Evolutionary conservation across 371 early-diverging fungal species (phyloP), one percentile per base, ranked within the genome.

Genomic region (Actinomortierella wolfii): DNA sequence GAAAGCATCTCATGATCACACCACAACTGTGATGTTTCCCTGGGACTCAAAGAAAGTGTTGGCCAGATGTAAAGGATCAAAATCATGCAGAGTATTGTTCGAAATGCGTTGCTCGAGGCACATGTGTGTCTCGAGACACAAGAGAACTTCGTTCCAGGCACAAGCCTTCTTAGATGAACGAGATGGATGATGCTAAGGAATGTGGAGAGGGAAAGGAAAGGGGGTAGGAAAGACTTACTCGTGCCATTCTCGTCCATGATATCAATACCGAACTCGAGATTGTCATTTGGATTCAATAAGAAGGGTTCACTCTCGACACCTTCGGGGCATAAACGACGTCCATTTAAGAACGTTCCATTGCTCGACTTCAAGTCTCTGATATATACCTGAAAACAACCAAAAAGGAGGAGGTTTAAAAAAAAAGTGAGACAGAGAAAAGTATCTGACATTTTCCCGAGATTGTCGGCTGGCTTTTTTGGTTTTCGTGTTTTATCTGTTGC

Each of bases 301-400:
- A 79, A 65, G 2, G 91, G 87, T 24, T 62, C 80, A 61, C 88
- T 88, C 54, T 86, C 85, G 50, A 81, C 74, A 41, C 86, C 82
- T 62, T 94, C 94, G 9, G 83, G 81, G 25, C 87, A 87, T 15
- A 95, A 67, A 26, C 96, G 75, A 17, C 75, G 71, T 21, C 89
- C 89, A 68, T 95, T 94, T 39, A 95, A 68, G 76, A 93, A 95
- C 0, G 96, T 95, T 17, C 96, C 96, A 63, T 94, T 94, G 68
- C 89, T 89, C 6, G 91, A 91, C 64, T 88, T 89, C 25, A 88
- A 79, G 74, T 94, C 96, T 58, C 87, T 87, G 34, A 94, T 88
- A 57, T 68, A 87, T 11, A 90, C 84, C 88, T 89, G 24, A 2
- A 21, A 11, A 43, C 20, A 17, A 0, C 14, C 39, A 40, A 18